Conservation (phyloP, 2,329 filamentous ascomycete genomes). For the Clonostachys rosea region DNA sequence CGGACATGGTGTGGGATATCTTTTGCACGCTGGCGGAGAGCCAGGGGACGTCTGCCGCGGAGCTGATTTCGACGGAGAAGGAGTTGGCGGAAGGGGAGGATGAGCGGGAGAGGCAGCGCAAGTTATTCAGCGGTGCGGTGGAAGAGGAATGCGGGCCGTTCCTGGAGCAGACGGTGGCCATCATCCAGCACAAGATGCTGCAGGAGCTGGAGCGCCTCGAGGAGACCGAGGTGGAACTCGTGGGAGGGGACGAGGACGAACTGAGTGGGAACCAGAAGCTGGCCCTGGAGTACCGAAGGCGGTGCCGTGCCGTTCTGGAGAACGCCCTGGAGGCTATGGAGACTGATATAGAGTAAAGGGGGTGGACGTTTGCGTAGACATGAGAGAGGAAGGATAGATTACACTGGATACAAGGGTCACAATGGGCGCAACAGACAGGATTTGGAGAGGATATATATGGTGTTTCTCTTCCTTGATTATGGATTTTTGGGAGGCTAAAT, state of each 20-base stretch:
- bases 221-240: conserved; percentile 37
- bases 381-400: too few relatives aligned
- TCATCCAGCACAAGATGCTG: conserved; percentile 37
- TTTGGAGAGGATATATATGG: too few relatives aligned
- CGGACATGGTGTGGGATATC: conserved; percentile 47
- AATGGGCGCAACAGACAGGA: too few relatives aligned
- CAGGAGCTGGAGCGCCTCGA: conserved; percentile 37
- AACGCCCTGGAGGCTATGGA: conserved; percentile 34
- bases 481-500: too few relatives aligned
- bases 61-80: conserved; percentile 6
- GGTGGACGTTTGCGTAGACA: neutral
- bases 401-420: too few relatives aligned
- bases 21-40: conserved; percentile 27
- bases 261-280: conserved; percentile 40
- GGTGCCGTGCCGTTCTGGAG: conserved; percentile 42
- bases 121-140: conserved; percentile 23
- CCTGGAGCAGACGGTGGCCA: conserved; percentile 26
- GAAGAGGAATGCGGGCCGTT: conserved; percentile 18
- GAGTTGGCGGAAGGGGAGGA: conserved; percentile 18
- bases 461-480: too few relatives aligned
- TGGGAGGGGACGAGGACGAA: conserved; percentile 27
- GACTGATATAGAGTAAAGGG: conserved; percentile 9
- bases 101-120: conserved; percentile 12
- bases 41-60: conserved; percentile 14
- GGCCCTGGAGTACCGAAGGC: conserved; percentile 40